phyloP scores from a whole-genome alignment of 495 filamentous ascomycete genomes.

The Hyaloscypha hepaticicola region DNA sequence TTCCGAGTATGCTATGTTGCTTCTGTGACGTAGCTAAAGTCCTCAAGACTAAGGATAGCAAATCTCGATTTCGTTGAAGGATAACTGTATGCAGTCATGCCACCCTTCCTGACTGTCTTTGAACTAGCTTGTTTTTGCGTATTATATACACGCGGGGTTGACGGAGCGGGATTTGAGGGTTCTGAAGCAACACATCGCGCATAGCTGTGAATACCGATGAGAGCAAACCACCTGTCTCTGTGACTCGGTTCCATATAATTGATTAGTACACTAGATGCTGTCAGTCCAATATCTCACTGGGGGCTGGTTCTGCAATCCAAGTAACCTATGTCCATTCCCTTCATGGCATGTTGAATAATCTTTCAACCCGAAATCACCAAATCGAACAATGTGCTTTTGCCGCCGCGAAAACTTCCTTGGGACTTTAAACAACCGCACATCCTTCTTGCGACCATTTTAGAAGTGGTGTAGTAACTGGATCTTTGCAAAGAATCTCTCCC shows the following conservation, averaged over 20 bases:
- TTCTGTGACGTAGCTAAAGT: slow-evolving; percentile 8
- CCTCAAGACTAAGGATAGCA: background rate
- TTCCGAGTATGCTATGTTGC: slow-evolving; percentile 46
- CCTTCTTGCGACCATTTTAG: slow-evolving; percentile 61
- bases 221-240: background rate
- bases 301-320: background rate
- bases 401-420: background rate
- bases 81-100: background rate
- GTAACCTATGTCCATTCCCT: background rate
- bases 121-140: background rate
- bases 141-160: slow-evolving; percentile 1
- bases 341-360: background rate
- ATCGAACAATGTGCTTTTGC: slow-evolving; percentile 19
- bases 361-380: slow-evolving; percentile 1
- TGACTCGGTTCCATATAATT: background rate
- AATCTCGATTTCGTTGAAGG: slow-evolving; percentile 1
- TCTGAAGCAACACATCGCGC: slow-evolving; percentile 30
- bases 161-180: background rate
- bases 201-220: slow-evolving; percentile 35
- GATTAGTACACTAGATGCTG: slow-evolving; percentile 8
- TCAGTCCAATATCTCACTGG: background rate
- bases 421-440: slow-evolving; percentile 47
- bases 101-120: background rate
- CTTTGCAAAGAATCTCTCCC: background rate
- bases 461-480: slow-evolving; percentile 39